A percentile compares a stretch with the other conserved stretches of the same genome.
Evolutionary conservation across 306 rosid genomes (phyloP).

Genomic region (Medicago arabica): DNA sequence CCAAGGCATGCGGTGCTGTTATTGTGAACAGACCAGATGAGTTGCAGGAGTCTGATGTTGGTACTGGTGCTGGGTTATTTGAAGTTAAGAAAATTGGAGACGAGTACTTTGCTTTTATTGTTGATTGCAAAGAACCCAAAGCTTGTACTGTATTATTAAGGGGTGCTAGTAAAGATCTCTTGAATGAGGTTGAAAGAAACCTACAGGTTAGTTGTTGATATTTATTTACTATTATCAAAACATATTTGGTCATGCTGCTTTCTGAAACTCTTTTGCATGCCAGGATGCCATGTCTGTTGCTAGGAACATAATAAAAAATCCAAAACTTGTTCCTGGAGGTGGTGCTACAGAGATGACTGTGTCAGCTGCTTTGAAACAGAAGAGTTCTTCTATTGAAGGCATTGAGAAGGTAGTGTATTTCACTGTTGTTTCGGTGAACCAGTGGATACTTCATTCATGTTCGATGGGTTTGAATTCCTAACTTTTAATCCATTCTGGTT

Average conservation of each 20-base stretch:
- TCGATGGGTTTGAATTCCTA: slow-evolving; percentile 19
- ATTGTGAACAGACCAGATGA: slow-evolving; percentile 96
- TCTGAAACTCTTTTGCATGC: slow-evolving; percentile 43
- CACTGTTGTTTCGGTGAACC: slow-evolving; percentile 22
- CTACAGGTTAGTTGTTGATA: slow-evolving; percentile 65
- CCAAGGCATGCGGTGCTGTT: slow-evolving; percentile 94
- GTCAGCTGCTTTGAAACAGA: slow-evolving; percentile 91
- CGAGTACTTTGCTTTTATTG: slow-evolving; percentile 78
- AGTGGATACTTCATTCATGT: background rate
- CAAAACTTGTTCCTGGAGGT: slow-evolving; percentile 95
- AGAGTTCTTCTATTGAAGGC: slow-evolving; percentile 95
- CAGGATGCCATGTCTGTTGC: slow-evolving; percentile 98
- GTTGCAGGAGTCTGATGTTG: slow-evolving; percentile 91
- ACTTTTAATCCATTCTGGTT: slow-evolving; percentile 26
- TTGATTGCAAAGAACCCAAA: slow-evolving; percentile 91
- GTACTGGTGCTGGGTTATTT: slow-evolving; percentile 92
- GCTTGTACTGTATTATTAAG: slow-evolving; percentile 87
- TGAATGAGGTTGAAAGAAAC: slow-evolving; percentile 92
- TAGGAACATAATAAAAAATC: slow-evolving; percentile 85
- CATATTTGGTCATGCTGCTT: slow-evolving; percentile 17
- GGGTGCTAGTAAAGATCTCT: slow-evolving; percentile 92
- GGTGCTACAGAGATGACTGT: slow-evolving; percentile 97
- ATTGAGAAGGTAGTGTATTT: slow-evolving; percentile 76
- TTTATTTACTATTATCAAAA: background rate
- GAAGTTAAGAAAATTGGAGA: slow-evolving; percentile 97